phyloP scores from a whole-genome alignment of 139 green algal species.

The Yamagishiella unicocca region DNA sequence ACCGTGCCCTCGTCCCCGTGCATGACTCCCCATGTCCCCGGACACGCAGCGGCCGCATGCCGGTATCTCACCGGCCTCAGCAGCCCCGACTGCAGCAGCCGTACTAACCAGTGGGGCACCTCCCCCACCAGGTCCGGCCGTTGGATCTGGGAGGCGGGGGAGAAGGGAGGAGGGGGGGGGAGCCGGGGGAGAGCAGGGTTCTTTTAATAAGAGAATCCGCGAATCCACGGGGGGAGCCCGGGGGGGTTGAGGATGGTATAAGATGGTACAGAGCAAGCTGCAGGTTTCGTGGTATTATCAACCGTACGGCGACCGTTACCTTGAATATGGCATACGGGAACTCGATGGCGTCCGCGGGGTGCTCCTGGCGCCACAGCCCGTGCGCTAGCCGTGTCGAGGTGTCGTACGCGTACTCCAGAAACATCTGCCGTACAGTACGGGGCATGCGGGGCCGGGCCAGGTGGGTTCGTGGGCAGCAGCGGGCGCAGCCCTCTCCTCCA shows the following conservation, averaged over 20 bases:
- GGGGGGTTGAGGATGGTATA: neutral
- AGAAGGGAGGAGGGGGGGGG: neutral
- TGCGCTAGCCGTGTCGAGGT: conserved; percentile 37
- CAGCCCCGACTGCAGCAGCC: conserved; percentile 23
- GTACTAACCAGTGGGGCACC: conserved; percentile 49
- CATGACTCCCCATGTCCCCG: neutral
- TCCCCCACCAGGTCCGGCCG: neutral
- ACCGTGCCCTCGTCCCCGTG: no score
- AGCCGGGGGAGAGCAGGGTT: neutral
- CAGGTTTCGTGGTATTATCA: no score
- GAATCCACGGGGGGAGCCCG: neutral
- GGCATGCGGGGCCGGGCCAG: no score
- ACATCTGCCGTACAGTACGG: conserved; percentile 9
- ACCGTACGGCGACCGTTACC: conserved; percentile 25
- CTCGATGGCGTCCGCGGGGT: conserved; percentile 54
- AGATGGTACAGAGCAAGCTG: no score
- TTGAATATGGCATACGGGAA: conserved; percentile 66
- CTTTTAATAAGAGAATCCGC: no score
- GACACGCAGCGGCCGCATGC: no score
- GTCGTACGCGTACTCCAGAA: conserved; percentile 46
- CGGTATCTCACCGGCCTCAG: conserved; percentile 40
- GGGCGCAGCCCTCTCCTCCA: no score
- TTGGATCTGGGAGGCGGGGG: neutral
- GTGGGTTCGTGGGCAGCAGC: no score
- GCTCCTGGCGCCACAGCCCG: conserved; percentile 55